Base-by-base conservation (phyloP, 1,284 basidiomycete species). In the Irpex sp. region DNA sequence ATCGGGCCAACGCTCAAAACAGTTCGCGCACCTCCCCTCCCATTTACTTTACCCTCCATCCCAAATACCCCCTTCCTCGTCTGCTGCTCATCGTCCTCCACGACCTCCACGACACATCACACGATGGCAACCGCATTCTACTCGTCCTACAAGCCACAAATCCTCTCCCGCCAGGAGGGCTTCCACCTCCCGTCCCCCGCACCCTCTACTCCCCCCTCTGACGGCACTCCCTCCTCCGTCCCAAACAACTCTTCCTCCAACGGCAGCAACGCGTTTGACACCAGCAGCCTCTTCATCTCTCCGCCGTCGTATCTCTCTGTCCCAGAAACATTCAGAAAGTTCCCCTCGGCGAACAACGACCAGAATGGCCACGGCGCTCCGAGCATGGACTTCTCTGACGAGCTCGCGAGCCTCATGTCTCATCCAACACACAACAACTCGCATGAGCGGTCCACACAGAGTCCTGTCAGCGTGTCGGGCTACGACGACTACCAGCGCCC, bases 361-460 rank as follows among this genome's bases (percentile, higher is more conserved):
- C 67, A 47, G 11, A 36, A 57, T 13, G 65, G 58, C 19, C 60
- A 53, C 57, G 65, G 64, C 65, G 58, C 59, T 26, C 67, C 68
- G 63, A 70, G 68, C 69, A 81, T 86, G 77, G 88, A 88, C 73
- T 83, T 88, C 67, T 72, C 76, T 55, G 87, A 89, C 74, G 88
- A 89, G 66, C 83, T 89, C 58, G 85, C 84, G 1, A 78, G 72
- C 8, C 79, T 89, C 64, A 87, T 88, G 72, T 77, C 76, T 58
- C 70, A 74, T 67, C 75, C 74, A 21, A 21, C 49, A 7, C 78
- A 77, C 67, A 68, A 75, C 62, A 70, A 73, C 58, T 77, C 78
- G 9, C 77, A 82, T 64, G 81, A 78, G 65, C 76, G 77, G 58
- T 77, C 77, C 3, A 77, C 77, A 5, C 76, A 78, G 51, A 70